A percentile compares a stretch with the other conserved stretches of the same genome.
Conservation (phyloP, 768 basidiomycete species). For the Lepiota venenata region DNA sequence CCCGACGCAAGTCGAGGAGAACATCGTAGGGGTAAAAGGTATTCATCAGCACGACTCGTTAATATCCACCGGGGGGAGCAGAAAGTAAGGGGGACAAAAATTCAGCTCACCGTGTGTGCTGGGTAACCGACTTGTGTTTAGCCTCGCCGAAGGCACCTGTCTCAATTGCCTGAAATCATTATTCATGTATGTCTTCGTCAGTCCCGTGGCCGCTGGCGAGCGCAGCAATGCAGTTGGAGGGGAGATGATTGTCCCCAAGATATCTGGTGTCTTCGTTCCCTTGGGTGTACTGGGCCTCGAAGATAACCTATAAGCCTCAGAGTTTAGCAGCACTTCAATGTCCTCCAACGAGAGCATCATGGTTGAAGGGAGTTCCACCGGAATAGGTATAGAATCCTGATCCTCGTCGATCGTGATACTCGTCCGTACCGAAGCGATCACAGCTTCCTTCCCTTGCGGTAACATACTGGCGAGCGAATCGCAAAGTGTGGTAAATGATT, state of each 20-base stretch:
- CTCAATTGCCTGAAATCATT: slow-evolving; percentile 82
- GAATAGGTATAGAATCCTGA: slow-evolving; percentile 25
- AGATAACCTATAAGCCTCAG: slow-evolving; percentile 19
- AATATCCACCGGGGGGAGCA: background rate
- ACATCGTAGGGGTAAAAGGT: background rate
- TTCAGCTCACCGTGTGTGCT: slow-evolving; percentile 67
- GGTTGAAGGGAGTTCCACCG: slow-evolving; percentile 31
- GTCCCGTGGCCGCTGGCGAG: slow-evolving; percentile 68
- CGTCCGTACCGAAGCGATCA: slow-evolving; percentile 21
- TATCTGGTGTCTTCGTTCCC: slow-evolving; percentile 48
- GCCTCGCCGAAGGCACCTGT: slow-evolving; percentile 61
- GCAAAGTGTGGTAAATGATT: slow-evolving; percentile 45
- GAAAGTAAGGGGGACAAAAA: too few relatives aligned
- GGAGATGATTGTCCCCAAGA: slow-evolving; percentile 64
- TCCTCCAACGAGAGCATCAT: slow-evolving; percentile 44
- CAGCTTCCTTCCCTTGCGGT: slow-evolving; percentile 16
- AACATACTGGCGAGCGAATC: slow-evolving; percentile 28
- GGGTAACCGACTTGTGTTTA: slow-evolving; percentile 84
- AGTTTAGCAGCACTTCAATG: slow-evolving; percentile 46
- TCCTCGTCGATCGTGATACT: slow-evolving; percentile 40
- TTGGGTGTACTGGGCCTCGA: slow-evolving; percentile 51
- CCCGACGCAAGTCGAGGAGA: background rate
- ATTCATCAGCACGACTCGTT: background rate
- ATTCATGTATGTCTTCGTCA: slow-evolving; percentile 78
- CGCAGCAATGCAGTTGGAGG: slow-evolving; percentile 68